phyloP scores from a whole-genome alignment of 139 green algal genomes.

The Chlamydomonas sp. region DNA sequence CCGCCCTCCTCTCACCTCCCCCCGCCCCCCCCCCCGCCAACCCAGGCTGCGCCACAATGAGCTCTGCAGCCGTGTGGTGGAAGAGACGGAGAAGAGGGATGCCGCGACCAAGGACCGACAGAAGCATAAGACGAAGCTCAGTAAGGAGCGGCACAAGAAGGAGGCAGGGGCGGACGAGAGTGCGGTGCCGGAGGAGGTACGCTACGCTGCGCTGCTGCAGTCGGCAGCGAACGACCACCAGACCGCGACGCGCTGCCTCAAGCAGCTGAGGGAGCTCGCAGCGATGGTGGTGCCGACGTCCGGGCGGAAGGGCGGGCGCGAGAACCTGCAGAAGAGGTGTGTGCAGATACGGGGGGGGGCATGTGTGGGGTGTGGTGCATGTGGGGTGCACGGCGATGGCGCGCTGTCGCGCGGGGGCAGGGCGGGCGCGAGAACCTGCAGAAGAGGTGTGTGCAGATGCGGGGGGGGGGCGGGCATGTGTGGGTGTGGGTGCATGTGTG shows the following conservation, averaged over 20 bases:
- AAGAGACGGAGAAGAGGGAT: not conserved
- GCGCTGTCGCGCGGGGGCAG: not conserved
- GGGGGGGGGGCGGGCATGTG: too few species aligned
- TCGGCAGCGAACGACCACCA: not conserved
- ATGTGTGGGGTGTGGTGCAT: not conserved
- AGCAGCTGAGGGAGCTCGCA: not conserved
- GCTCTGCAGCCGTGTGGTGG: not conserved
- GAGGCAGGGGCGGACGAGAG: too few species aligned
- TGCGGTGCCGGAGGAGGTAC: too few species aligned
- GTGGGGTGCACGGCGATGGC: not conserved
- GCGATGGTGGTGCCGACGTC: too few species aligned
- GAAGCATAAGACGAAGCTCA: too few species aligned
- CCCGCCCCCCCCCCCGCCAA: too few species aligned
- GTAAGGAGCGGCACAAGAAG: too few species aligned
- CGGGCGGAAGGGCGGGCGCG: not conserved
- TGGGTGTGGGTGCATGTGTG: too few species aligned
- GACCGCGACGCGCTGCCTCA: not conserved
- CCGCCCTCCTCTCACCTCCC: too few species aligned
- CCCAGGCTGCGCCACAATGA: conserved; percentile 3
- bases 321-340: not conserved
- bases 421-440: not conserved
- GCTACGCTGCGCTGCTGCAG: not conserved
- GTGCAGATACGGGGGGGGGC: not conserved
- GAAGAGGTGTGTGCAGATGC: not conserved
- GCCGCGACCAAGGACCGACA: not conserved